phyloP scores from a whole-genome alignment of 768 basidiomycete genomes.

The Lentinula sp. region DNA sequence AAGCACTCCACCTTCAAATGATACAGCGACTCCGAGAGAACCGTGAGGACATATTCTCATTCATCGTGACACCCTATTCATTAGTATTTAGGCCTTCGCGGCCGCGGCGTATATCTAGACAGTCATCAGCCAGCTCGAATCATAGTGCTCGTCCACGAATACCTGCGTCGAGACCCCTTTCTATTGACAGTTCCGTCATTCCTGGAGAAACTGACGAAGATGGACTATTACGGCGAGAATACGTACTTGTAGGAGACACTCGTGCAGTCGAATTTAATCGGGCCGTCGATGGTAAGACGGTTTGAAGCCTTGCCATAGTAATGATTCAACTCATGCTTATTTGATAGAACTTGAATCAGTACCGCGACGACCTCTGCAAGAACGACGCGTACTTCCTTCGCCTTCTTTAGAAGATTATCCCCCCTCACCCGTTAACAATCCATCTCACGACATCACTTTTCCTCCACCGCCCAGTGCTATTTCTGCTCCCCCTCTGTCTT shows the following conservation, averaged over 20 bases:
- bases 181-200: conserved; percentile 60
- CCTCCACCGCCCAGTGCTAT: conserved; percentile 59
- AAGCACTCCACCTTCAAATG: neutral
- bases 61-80: neutral
- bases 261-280: conserved; percentile 89
- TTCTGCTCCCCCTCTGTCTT: conserved; percentile 50
- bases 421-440: conserved; percentile 17
- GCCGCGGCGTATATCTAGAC: neutral
- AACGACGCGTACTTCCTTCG: conserved; percentile 44
- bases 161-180: conserved; percentile 22
- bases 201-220: conserved; percentile 85
- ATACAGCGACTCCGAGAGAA: neutral
- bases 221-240: conserved; percentile 75
- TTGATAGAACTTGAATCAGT: conserved; percentile 56
- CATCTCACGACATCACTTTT: conserved; percentile 47
- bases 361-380: conserved; percentile 53
- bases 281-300: conserved; percentile 72
- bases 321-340: neutral
- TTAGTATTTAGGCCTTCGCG: neutral
- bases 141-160: neutral
- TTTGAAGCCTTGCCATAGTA: neutral
- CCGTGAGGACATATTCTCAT: neutral
- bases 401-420: conserved; percentile 41
- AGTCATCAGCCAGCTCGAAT: conserved; percentile 2
- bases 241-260: conserved; percentile 89